Evolutionary conservation across 2,329 filamentous ascomycete genomes (phyloP).

Genomic region (Fusarium agapanthi): DNA sequence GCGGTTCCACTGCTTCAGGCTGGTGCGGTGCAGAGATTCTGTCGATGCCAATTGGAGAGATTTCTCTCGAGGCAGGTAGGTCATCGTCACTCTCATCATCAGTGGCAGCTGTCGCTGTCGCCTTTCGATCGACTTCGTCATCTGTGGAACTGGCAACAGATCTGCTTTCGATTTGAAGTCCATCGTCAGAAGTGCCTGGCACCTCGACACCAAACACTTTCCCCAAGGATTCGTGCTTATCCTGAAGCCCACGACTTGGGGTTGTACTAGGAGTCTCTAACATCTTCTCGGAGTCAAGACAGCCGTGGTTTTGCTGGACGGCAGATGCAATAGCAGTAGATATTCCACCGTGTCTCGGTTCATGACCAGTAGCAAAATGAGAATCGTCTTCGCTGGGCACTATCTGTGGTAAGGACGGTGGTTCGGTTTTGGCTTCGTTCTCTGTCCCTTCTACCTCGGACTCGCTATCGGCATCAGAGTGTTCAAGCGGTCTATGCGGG

Average conservation of each 20-base stretch:
- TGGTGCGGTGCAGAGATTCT: neutral
- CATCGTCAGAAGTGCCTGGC: neutral
- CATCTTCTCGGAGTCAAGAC: neutral
- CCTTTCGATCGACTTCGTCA: neutral
- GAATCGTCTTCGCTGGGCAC: neutral
- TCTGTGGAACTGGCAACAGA: neutral
- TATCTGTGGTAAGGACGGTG: neutral
- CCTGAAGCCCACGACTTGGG: neutral
- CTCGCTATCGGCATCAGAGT: conserved; percentile 13
- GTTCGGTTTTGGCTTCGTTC: neutral
- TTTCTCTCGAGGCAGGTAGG: neutral
- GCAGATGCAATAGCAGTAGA: neutral
- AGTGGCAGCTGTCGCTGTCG: neutral
- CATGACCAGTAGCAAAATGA: neutral
- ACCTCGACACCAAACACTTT: neutral
- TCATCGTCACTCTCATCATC: conserved; percentile 25
- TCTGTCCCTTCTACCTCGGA: neutral
- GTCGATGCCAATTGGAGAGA: conserved; percentile 7
- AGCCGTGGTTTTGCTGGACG: neutral
- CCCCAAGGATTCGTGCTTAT: neutral
- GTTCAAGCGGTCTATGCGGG: neutral
- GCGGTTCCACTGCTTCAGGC: neutral
- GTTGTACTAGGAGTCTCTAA: no score
- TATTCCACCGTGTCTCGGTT: neutral
- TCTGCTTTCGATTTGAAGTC: neutral